Evolutionary conservation across 495 filamentous ascomycete genomes (phyloP), one percentile per base, ranked within the genome.

Genomic region (Letharia columbiana): DNA sequence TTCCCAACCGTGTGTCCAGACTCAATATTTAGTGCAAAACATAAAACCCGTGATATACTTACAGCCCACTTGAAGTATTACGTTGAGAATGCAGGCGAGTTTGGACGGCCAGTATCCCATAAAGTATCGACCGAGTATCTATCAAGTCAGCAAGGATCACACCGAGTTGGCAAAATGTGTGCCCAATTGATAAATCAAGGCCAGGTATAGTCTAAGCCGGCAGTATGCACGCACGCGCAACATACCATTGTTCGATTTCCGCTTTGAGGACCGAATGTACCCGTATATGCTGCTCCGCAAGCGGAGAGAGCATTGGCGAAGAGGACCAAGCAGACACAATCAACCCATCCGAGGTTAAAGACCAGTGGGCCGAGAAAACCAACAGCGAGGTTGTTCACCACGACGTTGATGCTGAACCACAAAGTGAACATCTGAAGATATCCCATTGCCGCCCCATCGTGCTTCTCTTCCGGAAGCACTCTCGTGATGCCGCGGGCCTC

Each of bases 51-150:
- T 4, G 13, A 11, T 9, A 2, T 7, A 44, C 41, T 44, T 44
- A 65, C 88, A 91, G 6, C 88, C 89, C 39, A 90, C 66, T 68
- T 88, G 81, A 45, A 87, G 82, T 60, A 91, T 82, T 13, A 91
- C 74, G 65, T 91, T 90, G 37, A 92, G 75, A 0, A 86, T 49
- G 37, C 84, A 84, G 66, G 86, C 83, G 15, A 90, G 64, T 74
- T 89, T 91, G 62, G 82, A 82, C 7, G 88, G 88, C 76, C 86
- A 91, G 75, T 88, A 91, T 13, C 89, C 89, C 86, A 91, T 90
- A 59, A 84, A 83, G 73, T 86, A 91, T 10, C 89, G 82, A 37
- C 84, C 77, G 56, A 89, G 80, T 52, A 91, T 85, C 85, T 86
- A 71, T 61, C 37, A 50, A 61, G 13, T 12, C 17, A 56, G 23